Evolutionary conservation across 495 filamentous ascomycete genomes (phyloP).

Genomic region (Pseudoneurospora amorphoporcata): DNA sequence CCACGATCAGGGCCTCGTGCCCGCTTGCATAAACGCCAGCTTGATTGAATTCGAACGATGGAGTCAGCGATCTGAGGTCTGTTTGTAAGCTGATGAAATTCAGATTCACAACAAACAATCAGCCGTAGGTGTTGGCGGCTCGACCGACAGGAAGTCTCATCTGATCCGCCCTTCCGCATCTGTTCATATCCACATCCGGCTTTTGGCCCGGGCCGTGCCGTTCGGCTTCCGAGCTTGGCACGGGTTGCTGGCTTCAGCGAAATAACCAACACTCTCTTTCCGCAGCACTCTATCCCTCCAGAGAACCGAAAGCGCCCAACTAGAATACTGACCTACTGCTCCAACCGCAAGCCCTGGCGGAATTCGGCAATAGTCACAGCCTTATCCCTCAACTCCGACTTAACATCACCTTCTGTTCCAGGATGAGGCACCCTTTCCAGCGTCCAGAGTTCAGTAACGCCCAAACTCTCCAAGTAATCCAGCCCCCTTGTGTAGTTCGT

Average conservation of each 20-base stretch:
- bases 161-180: not conserved
- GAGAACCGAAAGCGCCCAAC: not conserved
- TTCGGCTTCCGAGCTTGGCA: not conserved
- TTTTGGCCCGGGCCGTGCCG: not conserved
- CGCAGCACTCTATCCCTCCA: not conserved
- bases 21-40: not conserved
- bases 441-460: conserved; percentile 38
- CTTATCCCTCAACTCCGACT: conserved; percentile 23
- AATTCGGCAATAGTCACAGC: conserved; percentile 23
- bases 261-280: not conserved
- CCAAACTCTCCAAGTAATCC: conserved; percentile 44
- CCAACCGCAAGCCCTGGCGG: conserved; percentile 17
- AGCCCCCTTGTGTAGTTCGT: conserved; percentile 41
- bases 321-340: not conserved
- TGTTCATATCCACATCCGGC: not conserved
- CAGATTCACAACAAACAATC: not conserved
- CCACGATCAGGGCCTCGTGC: no score
- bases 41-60: not conserved
- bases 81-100: not conserved
- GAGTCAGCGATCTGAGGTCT: not conserved
- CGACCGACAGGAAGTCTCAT: no score
- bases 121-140: not conserved
- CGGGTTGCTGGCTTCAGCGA: not conserved
- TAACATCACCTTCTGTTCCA: conserved; percentile 5
- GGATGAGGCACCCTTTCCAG: conserved; percentile 23